These are phyloP conservation scores for Saturnispora diversa DNA, from an alignment of 805 yeast species.

Conservation along the genomic window DNA sequence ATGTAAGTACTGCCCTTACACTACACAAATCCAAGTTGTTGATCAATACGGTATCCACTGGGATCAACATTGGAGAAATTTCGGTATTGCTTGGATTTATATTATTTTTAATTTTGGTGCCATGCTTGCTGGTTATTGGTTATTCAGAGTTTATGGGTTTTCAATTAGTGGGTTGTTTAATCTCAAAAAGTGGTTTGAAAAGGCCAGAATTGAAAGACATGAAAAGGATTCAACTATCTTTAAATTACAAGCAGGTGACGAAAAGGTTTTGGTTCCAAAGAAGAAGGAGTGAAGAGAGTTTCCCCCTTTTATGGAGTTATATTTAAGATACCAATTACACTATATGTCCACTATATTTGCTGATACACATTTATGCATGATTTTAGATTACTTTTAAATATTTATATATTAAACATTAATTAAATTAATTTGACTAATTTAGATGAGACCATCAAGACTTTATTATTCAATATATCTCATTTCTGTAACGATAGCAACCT, in stretches of 20 bases:
- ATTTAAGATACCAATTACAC: no score
- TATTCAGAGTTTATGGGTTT: conserved; percentile 32
- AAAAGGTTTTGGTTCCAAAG: conserved; percentile 25
- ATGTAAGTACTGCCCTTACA: conserved; percentile 44
- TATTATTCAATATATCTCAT: conserved; percentile 72
- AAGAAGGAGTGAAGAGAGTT: neutral
- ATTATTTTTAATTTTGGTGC: conserved; percentile 43
- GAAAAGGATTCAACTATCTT: conserved; percentile 38
- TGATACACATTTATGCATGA: no score
- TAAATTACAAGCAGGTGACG: conserved; percentile 33
- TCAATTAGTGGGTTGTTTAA: conserved; percentile 27
- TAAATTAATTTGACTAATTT: no score
- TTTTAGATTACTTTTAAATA: no score
- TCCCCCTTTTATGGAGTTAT: no score
- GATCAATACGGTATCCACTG: conserved; percentile 35
- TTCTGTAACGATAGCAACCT: conserved; percentile 65
- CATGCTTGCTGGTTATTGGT: conserved; percentile 33
- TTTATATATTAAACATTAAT: no score
- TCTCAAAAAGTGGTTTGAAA: conserved; percentile 30
- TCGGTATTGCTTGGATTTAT: conserved; percentile 55
- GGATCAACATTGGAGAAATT: conserved; percentile 53
- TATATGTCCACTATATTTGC: no score
- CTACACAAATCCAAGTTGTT: conserved; percentile 39
- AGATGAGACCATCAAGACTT: no score
- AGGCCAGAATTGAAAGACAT: conserved; percentile 38